phyloP scores from a whole-genome alignment of 1,284 basidiomycete genomes.

The Ceratobasidium sp. region DNA sequence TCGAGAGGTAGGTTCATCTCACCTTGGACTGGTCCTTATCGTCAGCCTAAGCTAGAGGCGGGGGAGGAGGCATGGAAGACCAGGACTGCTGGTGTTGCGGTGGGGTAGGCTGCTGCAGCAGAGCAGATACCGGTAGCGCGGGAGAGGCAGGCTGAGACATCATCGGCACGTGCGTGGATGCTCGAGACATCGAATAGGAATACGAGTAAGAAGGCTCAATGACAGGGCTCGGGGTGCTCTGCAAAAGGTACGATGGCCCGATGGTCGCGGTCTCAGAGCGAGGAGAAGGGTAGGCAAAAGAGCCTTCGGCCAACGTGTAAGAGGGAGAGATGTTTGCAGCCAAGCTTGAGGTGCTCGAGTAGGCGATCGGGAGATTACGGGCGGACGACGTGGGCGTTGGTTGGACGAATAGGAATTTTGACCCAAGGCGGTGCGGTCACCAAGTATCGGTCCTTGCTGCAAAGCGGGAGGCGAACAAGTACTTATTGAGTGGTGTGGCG shows the following conservation, averaged over 20 bases:
- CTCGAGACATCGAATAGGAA: slow-evolving; percentile 33
- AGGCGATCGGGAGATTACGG: slow-evolving; percentile 30
- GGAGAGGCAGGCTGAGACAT: slow-evolving; percentile 43
- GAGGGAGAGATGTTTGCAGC: slow-evolving; percentile 16
- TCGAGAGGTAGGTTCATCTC: slow-evolving; percentile 24
- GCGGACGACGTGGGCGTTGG: slow-evolving; percentile 33
- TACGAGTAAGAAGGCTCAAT: neutral
- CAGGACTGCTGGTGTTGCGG: slow-evolving; percentile 34
- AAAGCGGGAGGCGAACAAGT: neutral
- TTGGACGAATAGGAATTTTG: neutral
- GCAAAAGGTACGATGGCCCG: slow-evolving; percentile 25
- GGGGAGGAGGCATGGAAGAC: slow-evolving; percentile 43
- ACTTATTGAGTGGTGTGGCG: slow-evolving; percentile 17
- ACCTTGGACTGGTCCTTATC: slow-evolving; percentile 37
- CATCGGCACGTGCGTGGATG: slow-evolving; percentile 27
- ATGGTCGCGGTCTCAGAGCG: slow-evolving; percentile 37
- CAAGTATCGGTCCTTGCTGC: slow-evolving; percentile 22
- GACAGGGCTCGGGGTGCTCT: neutral
- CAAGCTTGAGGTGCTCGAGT: too few species aligned
- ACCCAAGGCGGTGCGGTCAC: neutral
- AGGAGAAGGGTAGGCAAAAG: slow-evolving; percentile 29
- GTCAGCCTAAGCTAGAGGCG: slow-evolving; percentile 19
- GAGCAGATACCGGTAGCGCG: slow-evolving; percentile 37
- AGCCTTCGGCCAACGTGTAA: slow-evolving; percentile 16
- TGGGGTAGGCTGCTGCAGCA: slow-evolving; percentile 42